Evolutionary conservation across 495 filamentous ascomycete genomes (phyloP), one percentile per base, ranked within the genome.

Genomic region (Penicillium bovifimosum): DNA sequence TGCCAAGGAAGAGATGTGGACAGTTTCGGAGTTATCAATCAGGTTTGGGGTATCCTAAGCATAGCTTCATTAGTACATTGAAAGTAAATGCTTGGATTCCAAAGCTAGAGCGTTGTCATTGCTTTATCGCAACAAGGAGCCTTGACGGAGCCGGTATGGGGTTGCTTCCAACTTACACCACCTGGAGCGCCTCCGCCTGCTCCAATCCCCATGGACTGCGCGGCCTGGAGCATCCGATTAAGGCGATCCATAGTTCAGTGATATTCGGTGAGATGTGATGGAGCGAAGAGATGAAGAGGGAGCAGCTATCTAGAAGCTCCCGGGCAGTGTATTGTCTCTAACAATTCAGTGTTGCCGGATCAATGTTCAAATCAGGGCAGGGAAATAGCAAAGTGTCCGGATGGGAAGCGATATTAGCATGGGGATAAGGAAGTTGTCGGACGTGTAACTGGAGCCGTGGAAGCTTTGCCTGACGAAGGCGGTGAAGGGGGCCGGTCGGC

Each of bases 1-100:
- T 56, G 93, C 93, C 56, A 98, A 81, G 28, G 93, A 98, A 24
- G 93, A 98, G 64, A 98, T 96, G 74, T 98, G 95, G 61, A 98
- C 93, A 48, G 95, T 98, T 78, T 98, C 93, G 59, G 93, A 96
- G 76, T 98, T 98, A 73, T 98, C 93, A 64, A 97, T 91, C 38
- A 97, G 78, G 64, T 83, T 88, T 13, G 83, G 77, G 56, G 87
- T 91, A 59, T 96, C 91, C 90, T 96, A 57, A 17, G 28, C 8
- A 52, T 20, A 11, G 31, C 24, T 17, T 7, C 40, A 44, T 62
- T 51, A 64, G 63, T 48, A 27, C 43, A 11, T 18, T 11, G 10
- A 39, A 14, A 45, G 45, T 24, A 38, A 27, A 44, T 56, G 7
- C 34, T 31, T 32, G 41, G 52, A 36, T 36, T 14, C 16, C 13